Base-by-base conservation (phyloP, 164 flowering plant genomes). In the Santalum album region DNA sequence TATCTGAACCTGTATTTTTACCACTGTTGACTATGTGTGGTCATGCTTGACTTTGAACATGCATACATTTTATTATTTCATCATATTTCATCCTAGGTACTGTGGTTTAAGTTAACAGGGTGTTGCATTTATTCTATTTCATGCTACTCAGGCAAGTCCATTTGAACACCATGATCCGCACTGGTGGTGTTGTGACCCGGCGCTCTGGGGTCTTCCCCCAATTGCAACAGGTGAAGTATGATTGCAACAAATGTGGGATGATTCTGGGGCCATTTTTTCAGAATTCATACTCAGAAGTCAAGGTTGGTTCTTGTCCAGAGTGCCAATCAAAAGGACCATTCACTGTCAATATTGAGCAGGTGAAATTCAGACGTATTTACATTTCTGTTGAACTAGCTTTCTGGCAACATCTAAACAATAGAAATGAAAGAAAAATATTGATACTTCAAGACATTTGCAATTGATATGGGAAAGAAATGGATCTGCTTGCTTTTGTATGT, bases 291-390 rank as follows among this genome's bases (percentile, higher is more conserved):
- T 89, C 97, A 36, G 99, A 89, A 67, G 96, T 92, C 47, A 89
- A 83, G 66, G 97, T 92, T 55, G 99, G 99, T 55, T 92, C 99
- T 54, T 92, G 99, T 59, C 96, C 97, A 38, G 99, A 87, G 75
- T 92, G 99, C 68, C 97, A 89, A 71, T 92, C 99, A 20, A 89
- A 87, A 73, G 99, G 99, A 54, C 99, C 99, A 42, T 92, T 92
- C 73, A 87, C 92, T 38, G 87, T 92, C 49, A 92, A 92, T 58
- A 66, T 89, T 56, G 99, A 92, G 73, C 96, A 87, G 91, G 99
- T 89, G 55, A 62, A 16, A 12, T 18, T 25, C n/a, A n/a, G n/a
- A n/a, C n/a, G n/a, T n/a, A n/a, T n/a, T n/a, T n/a, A n/a, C n/a
- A n/a, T n/a, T n/a, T n/a, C n/a, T n/a, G n/a, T n/a, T n/a, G n/a